Conservation (phyloP, 495 filamentous ascomycete genomes). For the Xylaria flabelliformis region DNA sequence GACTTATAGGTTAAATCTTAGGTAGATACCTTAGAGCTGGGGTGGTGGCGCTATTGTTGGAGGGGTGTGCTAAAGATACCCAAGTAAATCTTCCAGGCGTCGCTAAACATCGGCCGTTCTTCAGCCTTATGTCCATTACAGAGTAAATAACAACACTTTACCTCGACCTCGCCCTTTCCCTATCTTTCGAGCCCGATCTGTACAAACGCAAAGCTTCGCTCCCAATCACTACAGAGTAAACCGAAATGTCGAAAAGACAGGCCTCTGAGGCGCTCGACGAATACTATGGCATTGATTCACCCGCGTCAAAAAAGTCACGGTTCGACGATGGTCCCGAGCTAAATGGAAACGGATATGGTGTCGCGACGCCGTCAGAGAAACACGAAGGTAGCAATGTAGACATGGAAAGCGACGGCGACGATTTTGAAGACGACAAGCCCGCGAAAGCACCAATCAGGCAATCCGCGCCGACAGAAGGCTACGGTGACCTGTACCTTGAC, state of each 20-base stretch:
- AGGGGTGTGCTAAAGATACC: slow-evolving; percentile 20
- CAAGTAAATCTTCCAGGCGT: slow-evolving; percentile 8
- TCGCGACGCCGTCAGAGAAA: slow-evolving; percentile 42
- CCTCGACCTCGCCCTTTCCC: not conserved
- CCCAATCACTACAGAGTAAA: not conserved
- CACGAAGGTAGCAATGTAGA: slow-evolving; percentile 49
- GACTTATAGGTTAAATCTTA: not conserved
- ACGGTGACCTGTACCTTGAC: slow-evolving; percentile 95
- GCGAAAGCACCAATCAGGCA: slow-evolving; percentile 65
- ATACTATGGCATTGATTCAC: slow-evolving; percentile 63
- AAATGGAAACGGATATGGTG: slow-evolving; percentile 35
- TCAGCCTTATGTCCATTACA: slow-evolving; percentile 9
- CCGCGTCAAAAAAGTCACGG: slow-evolving; percentile 77
- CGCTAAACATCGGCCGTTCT: slow-evolving; percentile 9
- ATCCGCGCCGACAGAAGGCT: slow-evolving; percentile 81
- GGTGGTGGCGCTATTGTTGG: slow-evolving; percentile 24
- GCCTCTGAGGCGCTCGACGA: slow-evolving; percentile 80
- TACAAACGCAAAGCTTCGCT: not conserved
- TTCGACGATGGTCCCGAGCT: slow-evolving; percentile 61
- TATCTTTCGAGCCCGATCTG: not conserved
- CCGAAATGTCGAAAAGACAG: slow-evolving; percentile 65
- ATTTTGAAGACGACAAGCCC: slow-evolving; percentile 51
- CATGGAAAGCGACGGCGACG: slow-evolving; percentile 46
- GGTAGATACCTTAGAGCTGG: not conserved
- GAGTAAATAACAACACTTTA: not conserved